Base-by-base conservation (phyloP, 495 filamentous ascomycete genomes). In the Lichenothelia convexa region DNA sequence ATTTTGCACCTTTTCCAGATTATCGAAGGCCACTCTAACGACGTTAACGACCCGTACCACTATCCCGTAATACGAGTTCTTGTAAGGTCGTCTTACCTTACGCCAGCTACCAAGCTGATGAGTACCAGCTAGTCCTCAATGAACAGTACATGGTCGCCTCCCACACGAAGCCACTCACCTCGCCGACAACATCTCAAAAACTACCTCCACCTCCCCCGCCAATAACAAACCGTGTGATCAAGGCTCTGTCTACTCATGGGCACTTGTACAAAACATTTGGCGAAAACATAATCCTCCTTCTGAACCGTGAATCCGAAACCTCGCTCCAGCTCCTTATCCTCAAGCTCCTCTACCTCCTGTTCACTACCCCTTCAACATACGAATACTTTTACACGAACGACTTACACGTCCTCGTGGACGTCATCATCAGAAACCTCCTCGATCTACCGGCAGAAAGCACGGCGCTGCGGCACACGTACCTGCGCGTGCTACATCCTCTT, bases 301-400 rank as follows among this genome's bases (percentile, higher is more conserved):
- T 97, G 24, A 97, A 97, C 54, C 79, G 89, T 44, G 89, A 95
- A 64, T 69, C 62, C 34, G 85, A 94, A 51, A 89, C 85, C 3
- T 83, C 81, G 3, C 67, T 92, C 20, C 89, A 97, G 53, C 71
- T 97, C 13, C 69, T 97, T 3, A 95, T 93, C 35, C 67, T 97
- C 30, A 97, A 97, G 50, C 71, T 94, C 13, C 64, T 97, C 19
- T 97, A 93, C 55, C 71, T 97, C 27, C 68, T 95, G 7, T 95
- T 95, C 58, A 92, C 84, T 7, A 94, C 82, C 9, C 69, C 71
- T 3, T 70, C 78, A 19, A 97, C 91, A 1, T 78, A 85, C 55
- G 89, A 97, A 54, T 97, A 95, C 55, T 97, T 97, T 55, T 97
- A 93, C 50, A 93, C 82, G 15, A 97, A 97, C 54, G 89, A 97